Conservation (phyloP, 257 asterid genomes). For the Asclepias syriaca region DNA sequence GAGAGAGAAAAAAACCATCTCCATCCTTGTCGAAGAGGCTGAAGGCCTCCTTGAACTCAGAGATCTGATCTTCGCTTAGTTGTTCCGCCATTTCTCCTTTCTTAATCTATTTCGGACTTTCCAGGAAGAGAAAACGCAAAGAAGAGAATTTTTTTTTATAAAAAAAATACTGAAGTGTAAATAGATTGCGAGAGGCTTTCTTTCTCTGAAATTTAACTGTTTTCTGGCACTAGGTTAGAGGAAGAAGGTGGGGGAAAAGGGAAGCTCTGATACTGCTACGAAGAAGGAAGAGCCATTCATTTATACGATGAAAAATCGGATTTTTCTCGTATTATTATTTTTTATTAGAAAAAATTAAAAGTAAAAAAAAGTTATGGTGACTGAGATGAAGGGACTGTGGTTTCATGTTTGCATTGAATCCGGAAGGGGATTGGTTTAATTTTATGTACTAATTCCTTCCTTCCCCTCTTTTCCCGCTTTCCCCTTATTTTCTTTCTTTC, state of each 20-base stretch:
- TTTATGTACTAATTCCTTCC: background rate
- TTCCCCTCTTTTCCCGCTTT: slow-evolving; percentile 4
- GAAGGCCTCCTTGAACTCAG: slow-evolving; percentile 16
- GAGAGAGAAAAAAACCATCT: slow-evolving; percentile 8
- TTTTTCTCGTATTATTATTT: background rate
- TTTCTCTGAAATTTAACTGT: background rate
- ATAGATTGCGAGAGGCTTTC: background rate
- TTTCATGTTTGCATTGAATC: background rate
- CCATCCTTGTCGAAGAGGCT: slow-evolving; percentile 16
- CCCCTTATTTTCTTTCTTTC: background rate
- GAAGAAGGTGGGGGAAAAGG: background rate
- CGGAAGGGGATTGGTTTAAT: slow-evolving; percentile 3
- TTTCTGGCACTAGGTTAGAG: background rate
- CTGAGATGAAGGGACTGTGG: background rate
- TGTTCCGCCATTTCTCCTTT: slow-evolving; percentile 9
- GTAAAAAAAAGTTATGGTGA: background rate
- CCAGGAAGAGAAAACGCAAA: background rate
- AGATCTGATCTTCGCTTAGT: slow-evolving; percentile 12
- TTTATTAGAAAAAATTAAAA: background rate
- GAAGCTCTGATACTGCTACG: background rate
- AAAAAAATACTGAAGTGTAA: too few species aligned
- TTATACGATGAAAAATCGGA: background rate
- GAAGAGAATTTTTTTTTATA: background rate
- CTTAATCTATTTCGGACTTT: background rate
- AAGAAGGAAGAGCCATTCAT: background rate